These are phyloP conservation scores for Podaxis rugospora DNA, from an alignment of 768 basidiomycete species.

Conservation along the genomic window DNA sequence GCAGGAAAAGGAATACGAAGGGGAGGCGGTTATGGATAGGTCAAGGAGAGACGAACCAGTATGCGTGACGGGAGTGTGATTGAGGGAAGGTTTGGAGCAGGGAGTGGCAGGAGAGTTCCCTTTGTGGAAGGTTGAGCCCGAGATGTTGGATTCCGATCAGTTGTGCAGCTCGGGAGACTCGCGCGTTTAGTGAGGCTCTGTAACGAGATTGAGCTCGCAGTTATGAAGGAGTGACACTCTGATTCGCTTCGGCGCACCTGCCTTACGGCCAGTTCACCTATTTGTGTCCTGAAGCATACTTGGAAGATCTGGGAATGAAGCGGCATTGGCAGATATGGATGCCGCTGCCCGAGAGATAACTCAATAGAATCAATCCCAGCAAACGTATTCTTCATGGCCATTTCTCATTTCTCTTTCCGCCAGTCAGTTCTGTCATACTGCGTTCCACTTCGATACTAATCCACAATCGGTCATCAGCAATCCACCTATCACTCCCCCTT, in stretches of 20 bases:
- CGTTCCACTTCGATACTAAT: slow-evolving; percentile 8
- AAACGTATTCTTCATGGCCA: slow-evolving; percentile 3
- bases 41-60: background rate
- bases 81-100: background rate
- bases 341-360: slow-evolving; percentile 6
- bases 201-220: slow-evolving; percentile 4
- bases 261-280: slow-evolving; percentile 8
- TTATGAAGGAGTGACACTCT: slow-evolving; percentile 4
- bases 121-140: background rate
- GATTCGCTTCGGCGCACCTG: slow-evolving; percentile 9
- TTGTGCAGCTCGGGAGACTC: background rate
- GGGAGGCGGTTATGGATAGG: background rate
- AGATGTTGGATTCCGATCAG: background rate
- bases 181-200: slow-evolving; percentile 6
- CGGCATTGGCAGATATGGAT: slow-evolving; percentile 10
- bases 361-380: slow-evolving; percentile 6
- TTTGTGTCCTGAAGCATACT: background rate
- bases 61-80: background rate
- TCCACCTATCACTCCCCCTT: background rate
- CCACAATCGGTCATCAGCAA: slow-evolving; percentile 5
- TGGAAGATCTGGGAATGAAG: slow-evolving; percentile 8
- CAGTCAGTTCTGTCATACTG: slow-evolving; percentile 2
- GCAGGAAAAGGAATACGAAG: background rate
- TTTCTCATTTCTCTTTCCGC: background rate
- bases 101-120: background rate